Evolutionary conservation across 768 basidiomycete genomes (phyloP), one percentile per base, ranked within the genome.

Genomic region (Podaxis pistillaris): DNA sequence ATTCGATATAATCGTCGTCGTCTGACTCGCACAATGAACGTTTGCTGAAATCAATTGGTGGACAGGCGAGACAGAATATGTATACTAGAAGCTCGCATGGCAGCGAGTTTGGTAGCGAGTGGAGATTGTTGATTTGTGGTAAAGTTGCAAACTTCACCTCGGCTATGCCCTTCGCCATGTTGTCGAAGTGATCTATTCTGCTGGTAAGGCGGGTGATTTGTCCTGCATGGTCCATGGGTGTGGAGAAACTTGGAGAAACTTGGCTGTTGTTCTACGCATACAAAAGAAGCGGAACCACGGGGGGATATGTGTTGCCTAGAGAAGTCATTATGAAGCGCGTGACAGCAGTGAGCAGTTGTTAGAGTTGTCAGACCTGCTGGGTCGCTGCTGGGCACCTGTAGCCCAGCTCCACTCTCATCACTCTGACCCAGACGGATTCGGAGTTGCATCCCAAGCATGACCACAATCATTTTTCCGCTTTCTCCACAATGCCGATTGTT

Each of bases 41-140:
- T 44, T 13, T 24, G 9, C 44, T 24, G 46, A 51, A 38, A 41
- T 62, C 52, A 11, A 41, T 62, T 12, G 58, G 65, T 17, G 46
- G 17, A 22, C 64, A 47, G 50, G 58, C 51, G 66, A 68, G 41
- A 37, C 8, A 13, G 30, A 54, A 54, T 15, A 54, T 54, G 53
- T 33, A 24, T 30, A n/a, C 53, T 7, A 58, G 28, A 3, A 49
- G 13, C 3, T 58, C 56, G 28, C 13, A 28, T 47, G 56, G 56
- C 6, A 58, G 17, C 11, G 15, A 46, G 28, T 37, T 46, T n/a
- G 56, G 5, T n/a, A 15, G 17, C 2, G 56, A 37, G n/a, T 24
- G 56, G 24, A 46, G 5, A 7, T 11, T 13, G 44, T 58, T 58
- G 26, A 58, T 19, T n/a, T 58, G 15, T 19, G 28, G 33, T 2